Base-by-base conservation (phyloP, 805 yeast species). In the Myxozyma vanderwaltii region DNA sequence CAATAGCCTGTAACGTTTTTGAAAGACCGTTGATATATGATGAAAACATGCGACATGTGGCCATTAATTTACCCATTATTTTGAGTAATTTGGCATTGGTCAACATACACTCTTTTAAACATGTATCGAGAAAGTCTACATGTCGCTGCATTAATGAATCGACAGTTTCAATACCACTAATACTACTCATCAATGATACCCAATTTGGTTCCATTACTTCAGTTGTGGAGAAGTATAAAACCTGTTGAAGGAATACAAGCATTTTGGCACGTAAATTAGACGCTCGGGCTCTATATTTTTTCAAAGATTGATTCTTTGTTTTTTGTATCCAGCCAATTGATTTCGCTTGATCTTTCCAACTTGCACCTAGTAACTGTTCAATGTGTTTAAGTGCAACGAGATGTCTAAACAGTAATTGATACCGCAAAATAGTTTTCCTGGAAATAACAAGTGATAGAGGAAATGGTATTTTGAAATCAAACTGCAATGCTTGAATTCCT, bases 401-500 rank as follows among this genome's bases (percentile, higher is more conserved):
- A 63, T 88, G 85, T 63, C 97, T 81, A 67, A 88, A 89, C 48
- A 91, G 75, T 36, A 89, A 76, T 70, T 92, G 96, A 69, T 86
- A 90, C 63, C 94, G 89, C 50, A 84, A 79, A 17, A 89, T 76
- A 26, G 86, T 83, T 15, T 90, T 86, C 55, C 85, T 81, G 17
- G 88, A 83, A 0, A 90, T 75, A 0, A 94, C 77, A 26, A 92
- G 76, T 68, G 90, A 90, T 50, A 90, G 73, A 0, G 99, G 99
- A 70, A 89, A 94, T 2, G 97, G 97, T 23, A 91, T 70, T 38
- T 63, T 63, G 58, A 75, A 72, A 45, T 76, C 77, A 24, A 77
- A 67, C 61, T 75, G 75, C 35, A 77, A 49, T 0, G 74, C 75
- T 54, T 71, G 71, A 7, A 67, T 53, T 2, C 75, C 77, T 2